Conservation (phyloP, 176 grass and related monocot genomes). For the Luzula sylvatica region DNA sequence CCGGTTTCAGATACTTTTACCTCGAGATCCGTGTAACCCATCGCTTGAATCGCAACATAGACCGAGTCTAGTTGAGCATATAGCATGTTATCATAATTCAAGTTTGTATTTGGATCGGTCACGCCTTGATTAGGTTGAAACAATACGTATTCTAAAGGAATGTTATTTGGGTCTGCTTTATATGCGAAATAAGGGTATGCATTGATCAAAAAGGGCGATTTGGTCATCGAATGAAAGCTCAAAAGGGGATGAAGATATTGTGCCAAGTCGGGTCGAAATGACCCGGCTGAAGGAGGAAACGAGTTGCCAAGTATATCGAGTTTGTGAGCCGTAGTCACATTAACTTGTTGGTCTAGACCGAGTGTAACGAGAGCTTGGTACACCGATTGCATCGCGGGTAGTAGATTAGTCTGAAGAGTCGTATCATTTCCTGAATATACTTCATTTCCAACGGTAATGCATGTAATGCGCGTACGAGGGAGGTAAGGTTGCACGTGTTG, state of each 20-base stretch:
- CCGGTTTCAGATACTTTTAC: constrained; percentile 91
- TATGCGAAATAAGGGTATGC: constrained; percentile 91
- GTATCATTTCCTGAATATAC: constrained; percentile 81
- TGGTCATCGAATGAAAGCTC: constrained; percentile 41
- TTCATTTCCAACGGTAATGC: constrained; percentile 95
- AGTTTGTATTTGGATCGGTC: constrained; percentile 40
- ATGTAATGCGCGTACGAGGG: constrained; percentile 51
- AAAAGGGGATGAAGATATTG: constrained; percentile 64
- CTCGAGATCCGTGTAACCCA: constrained; percentile 52
- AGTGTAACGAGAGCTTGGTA: constrained; percentile 34
- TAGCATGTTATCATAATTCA: constrained; percentile 98
- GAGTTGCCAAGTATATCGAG: constrained; percentile 71
- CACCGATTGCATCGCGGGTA: constrained; percentile 72
- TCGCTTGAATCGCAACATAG: constrained; percentile 48
- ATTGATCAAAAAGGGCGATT: constrained; percentile 82
- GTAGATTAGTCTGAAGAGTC: constrained; percentile 34
- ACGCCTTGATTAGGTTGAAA: constrained; percentile 70
- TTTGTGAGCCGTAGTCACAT: constrained; percentile 71
- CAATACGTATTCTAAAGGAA: constrained; percentile 63
- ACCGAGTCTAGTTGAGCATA: constrained; percentile 80
- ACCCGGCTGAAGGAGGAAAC: constrained; percentile 66
- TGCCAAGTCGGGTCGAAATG: constrained; percentile 43
- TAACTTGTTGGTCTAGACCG: constrained; percentile 45
- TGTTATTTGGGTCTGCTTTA: constrained; percentile 42
- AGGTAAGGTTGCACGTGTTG: constrained; percentile 60